Evolutionary conservation across 352 stramenopile species (phyloP).

Genomic region (Nothophytophthora sp.): DNA sequence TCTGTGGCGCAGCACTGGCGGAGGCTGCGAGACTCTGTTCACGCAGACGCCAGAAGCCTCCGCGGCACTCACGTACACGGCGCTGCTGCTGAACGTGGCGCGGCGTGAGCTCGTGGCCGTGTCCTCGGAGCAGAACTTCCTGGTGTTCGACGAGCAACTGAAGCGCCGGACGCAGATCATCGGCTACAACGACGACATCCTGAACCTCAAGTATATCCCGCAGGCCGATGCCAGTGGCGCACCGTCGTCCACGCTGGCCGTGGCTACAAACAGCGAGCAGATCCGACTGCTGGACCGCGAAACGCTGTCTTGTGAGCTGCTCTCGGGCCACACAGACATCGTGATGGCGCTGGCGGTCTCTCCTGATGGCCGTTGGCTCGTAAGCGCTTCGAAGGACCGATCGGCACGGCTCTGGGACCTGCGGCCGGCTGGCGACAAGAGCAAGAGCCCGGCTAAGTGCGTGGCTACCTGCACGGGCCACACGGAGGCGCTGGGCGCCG

Average conservation of each 20-base stretch:
- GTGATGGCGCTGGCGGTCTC: slow-evolving; percentile 96
- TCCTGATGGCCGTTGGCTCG: slow-evolving; percentile 86
- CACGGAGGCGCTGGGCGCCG: slow-evolving; percentile 93
- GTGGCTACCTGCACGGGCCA: slow-evolving; percentile 92
- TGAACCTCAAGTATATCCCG: slow-evolving; percentile 96
- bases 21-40: slow-evolving; percentile 42
- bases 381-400: slow-evolving; percentile 95
- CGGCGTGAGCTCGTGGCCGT: slow-evolving; percentile 77
- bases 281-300: slow-evolving; percentile 94
- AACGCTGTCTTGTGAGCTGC: slow-evolving; percentile 92
- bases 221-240: slow-evolving; percentile 44
- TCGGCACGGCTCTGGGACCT: slow-evolving; percentile 93
- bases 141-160: slow-evolving; percentile 78
- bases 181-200: slow-evolving; percentile 97
- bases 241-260: slow-evolving; percentile 80
- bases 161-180: slow-evolving; percentile 79
- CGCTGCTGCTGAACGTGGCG: slow-evolving; percentile 51
- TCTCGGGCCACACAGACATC: slow-evolving; percentile 97
- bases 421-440: slow-evolving; percentile 28
- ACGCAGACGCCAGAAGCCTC: slow-evolving; percentile 40
- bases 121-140: slow-evolving; percentile 86
- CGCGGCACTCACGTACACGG: slow-evolving; percentile 47
- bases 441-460: slow-evolving; percentile 55
- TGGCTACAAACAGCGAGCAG: slow-evolving; percentile 97
- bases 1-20: slow-evolving; percentile 55